Conservation (phyloP, 768 basidiomycete genomes). For the Neoboletus subvelutipes region DNA sequence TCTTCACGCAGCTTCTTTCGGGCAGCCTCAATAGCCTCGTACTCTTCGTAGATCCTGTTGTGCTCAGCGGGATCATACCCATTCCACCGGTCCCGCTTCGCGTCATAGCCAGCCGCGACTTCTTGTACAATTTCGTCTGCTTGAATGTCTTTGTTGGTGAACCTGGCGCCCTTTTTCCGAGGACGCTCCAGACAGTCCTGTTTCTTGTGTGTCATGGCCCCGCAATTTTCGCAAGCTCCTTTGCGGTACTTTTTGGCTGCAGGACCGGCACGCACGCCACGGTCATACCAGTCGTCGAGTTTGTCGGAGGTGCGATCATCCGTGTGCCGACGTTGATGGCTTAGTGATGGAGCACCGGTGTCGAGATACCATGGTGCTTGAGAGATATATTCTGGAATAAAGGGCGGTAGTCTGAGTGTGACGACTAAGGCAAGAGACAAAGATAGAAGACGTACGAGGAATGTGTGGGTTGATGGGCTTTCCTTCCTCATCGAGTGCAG, state of each 20-base stretch:
- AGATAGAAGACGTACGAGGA: conserved; percentile 68
- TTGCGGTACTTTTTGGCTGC: conserved; percentile 97
- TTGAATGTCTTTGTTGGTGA: conserved; percentile 83
- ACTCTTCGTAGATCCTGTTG: conserved; percentile 87
- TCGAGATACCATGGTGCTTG: conserved; percentile 99
- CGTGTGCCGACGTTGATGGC: conserved; percentile 82
- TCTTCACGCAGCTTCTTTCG: conserved; percentile 91
- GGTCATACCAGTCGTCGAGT: conserved; percentile 90
- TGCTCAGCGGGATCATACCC: conserved; percentile 93
- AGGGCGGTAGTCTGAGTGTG: not conserved
- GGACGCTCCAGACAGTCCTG: conserved; percentile 95
- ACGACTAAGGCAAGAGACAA: not conserved
- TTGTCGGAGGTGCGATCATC: conserved; percentile 60
- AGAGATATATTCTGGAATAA: conserved; percentile 84
- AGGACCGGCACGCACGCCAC: conserved; percentile 80
- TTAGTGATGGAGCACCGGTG: conserved; percentile 88
- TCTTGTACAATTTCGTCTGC: conserved; percentile 91
- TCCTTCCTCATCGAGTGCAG: conserved; percentile 93
- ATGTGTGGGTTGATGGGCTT: conserved; percentile 98
- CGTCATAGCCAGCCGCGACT: conserved; percentile 75
- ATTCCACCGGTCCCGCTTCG: conserved; percentile 98
- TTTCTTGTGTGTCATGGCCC: conserved; percentile 90
- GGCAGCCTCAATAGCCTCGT: conserved; percentile 88
- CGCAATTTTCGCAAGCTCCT: conserved; percentile 99
- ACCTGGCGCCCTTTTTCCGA: conserved; percentile 94